Conservation (phyloP, 2,329 filamentous ascomycete genomes). For the Pseudogymnoascus sp. region DNA sequence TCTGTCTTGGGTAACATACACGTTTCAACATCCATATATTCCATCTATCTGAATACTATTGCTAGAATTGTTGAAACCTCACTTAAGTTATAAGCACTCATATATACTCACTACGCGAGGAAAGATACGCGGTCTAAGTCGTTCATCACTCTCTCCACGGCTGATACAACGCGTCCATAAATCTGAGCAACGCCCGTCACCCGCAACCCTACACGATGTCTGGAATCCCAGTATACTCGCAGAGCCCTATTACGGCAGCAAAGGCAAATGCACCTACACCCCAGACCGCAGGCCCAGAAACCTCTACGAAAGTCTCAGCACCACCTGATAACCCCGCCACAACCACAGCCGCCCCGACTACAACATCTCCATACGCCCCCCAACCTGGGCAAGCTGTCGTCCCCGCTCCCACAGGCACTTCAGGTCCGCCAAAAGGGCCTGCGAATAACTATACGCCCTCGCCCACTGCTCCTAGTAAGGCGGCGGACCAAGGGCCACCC, state of each 20-base stretch:
- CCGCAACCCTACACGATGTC: conserved; percentile 39
- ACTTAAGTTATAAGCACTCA: neutral
- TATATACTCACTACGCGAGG: neutral
- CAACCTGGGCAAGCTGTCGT: conserved; percentile 41
- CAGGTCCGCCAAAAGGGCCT: conserved; percentile 15
- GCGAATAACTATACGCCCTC: conserved; percentile 29
- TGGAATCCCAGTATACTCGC: conserved; percentile 50
- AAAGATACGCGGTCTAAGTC: neutral
- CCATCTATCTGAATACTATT: neutral
- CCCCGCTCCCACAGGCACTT: conserved; percentile 30
- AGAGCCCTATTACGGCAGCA: conserved; percentile 49
- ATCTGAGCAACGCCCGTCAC: neutral
- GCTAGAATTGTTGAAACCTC: neutral
- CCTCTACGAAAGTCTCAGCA: conserved; percentile 18
- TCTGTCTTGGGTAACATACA: neutral
- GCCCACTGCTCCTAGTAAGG: conserved; percentile 37
- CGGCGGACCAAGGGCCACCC: conserved; percentile 35
- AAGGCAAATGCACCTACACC: conserved; percentile 44
- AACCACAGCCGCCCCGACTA: conserved; percentile 27
- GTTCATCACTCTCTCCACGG: neutral
- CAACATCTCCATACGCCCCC: conserved; percentile 29
- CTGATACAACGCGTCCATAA: neutral
- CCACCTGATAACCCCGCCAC: conserved; percentile 17
- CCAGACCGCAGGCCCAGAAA: conserved; percentile 31
- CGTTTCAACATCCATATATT: conserved; percentile 1